Conservation (phyloP, 805 yeast species). For the Candida montana region DNA sequence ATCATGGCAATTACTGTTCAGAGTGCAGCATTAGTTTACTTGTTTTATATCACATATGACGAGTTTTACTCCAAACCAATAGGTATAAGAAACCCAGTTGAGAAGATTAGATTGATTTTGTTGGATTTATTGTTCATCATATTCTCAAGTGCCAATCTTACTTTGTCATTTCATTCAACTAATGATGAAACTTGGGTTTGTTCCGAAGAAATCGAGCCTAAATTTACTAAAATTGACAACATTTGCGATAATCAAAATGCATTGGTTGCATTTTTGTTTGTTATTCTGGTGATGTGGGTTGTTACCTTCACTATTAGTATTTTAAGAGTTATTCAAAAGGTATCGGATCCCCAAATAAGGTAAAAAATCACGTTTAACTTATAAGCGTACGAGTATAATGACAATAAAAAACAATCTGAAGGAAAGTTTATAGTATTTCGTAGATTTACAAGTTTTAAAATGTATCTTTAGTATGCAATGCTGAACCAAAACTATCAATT, state of each 20-base stretch:
- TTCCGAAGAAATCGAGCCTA: constrained; percentile 13
- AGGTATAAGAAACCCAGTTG: constrained; percentile 81
- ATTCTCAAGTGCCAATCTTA: constrained; percentile 80
- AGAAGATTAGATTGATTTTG: constrained; percentile 75
- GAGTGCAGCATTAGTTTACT: constrained; percentile 68
- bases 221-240: constrained; percentile 34
- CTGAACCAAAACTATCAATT: no score
- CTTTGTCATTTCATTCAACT: constrained; percentile 79
- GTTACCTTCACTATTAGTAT: constrained; percentile 79
- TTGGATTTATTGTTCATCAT: constrained; percentile 84
- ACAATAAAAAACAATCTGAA: no score
- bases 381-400: no score
- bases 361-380: no score
- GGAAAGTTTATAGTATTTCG: no score
- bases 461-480: no score
- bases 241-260: constrained; percentile 79
- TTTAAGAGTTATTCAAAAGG: constrained; percentile 73
- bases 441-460: no score
- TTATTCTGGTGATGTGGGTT: constrained; percentile 78
- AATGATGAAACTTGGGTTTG: constrained; percentile 85
- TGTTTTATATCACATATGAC: constrained; percentile 79
- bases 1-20: constrained; percentile 90
- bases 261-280: constrained; percentile 70
- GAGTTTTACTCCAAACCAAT: constrained; percentile 90
- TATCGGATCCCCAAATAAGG: constrained; percentile 23